These are phyloP conservation scores for Podaxis sp. DNA, from an alignment of 768 basidiomycete species.

Conservation along the genomic window DNA sequence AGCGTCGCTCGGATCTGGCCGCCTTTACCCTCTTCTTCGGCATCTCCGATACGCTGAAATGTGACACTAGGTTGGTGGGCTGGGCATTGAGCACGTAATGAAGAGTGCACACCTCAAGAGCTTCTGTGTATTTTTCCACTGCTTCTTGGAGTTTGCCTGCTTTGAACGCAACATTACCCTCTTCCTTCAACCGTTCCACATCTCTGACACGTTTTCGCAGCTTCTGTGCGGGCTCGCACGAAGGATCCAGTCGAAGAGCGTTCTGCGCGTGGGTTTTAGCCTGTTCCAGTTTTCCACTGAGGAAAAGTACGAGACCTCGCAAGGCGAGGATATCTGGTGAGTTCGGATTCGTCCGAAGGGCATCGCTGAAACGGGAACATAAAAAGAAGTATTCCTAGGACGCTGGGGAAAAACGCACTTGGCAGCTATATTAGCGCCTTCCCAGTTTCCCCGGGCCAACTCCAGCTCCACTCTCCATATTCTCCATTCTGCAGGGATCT, in stretches of 20 bases:
- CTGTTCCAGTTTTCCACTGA: slow-evolving; percentile 64
- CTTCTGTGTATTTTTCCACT: slow-evolving; percentile 62
- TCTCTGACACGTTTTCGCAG: slow-evolving; percentile 78
- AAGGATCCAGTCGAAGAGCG: slow-evolving; percentile 77
- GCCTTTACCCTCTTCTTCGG: slow-evolving; percentile 69
- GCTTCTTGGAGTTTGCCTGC: slow-evolving; percentile 54
- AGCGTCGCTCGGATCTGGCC: slow-evolving; percentile 79
- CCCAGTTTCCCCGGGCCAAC: slow-evolving; percentile 65
- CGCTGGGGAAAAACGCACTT: slow-evolving; percentile 46
- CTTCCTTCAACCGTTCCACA: slow-evolving; percentile 80
- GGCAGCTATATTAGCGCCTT: slow-evolving; percentile 67
- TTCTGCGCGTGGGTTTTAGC: slow-evolving; percentile 66
- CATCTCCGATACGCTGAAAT: slow-evolving; percentile 57
- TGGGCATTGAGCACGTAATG: not conserved
- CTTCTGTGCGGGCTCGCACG: slow-evolving; percentile 62
- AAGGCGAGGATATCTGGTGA: slow-evolving; percentile 76
- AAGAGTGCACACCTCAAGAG: slow-evolving; percentile 50
- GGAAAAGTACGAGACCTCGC: slow-evolving; percentile 78
- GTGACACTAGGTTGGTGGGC: not conserved
- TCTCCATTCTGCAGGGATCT: slow-evolving; percentile 77
- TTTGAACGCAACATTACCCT: slow-evolving; percentile 80
- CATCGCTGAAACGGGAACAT: slow-evolving; percentile 46
- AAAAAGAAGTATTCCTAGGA: not conserved
- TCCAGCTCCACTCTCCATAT: slow-evolving; percentile 77
- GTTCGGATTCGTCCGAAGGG: slow-evolving; percentile 63